Evolutionary conservation across 1,139 yeast genomes (phyloP), one percentile per base, ranked within the genome.

Genomic region (Meyerozyma sp.): DNA sequence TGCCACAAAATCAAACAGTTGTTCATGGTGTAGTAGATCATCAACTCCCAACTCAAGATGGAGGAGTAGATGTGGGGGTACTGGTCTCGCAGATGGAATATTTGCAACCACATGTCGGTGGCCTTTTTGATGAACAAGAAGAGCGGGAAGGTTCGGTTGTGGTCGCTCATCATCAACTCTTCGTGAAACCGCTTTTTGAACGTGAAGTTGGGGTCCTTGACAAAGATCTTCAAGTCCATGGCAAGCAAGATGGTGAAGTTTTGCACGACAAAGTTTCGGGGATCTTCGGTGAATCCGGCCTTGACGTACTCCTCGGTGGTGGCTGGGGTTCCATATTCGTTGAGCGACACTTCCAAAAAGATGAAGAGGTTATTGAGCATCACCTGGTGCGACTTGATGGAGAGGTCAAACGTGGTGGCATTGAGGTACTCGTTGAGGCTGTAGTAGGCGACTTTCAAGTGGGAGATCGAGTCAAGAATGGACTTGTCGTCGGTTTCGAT

Each of bases 1-100:
- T 76, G 79, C 95, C 95, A 87, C 42, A 84, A 66, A 39, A 77
- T 71, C 52, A 85, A 67, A 51, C 83, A 74, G 51, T 77, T 77
- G 42, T 73, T 66, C 70, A 82, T 73, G 32, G 83, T 73, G 39
- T 70, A 66, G 55, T 76, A 78, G 49, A 79, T 81, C 61, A 83
- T 63, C 32, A 76, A 57, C 44, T 74, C 81, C 77, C 85, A 79
- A 42, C 75, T 69, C 51, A 79, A 73, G 41, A 80, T 67, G 18
- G 75, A 66, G 16, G 68, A 66, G 42, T 68, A 65, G 42, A 81
- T 65, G 40, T 57, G 58, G 4, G 78, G 72, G 53, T 63, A 70
- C 18, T 50, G 47, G 5, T 55, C 52, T 16, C 53, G 56, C 23
- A 66, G 56, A 44, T 68, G 70, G 52, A 78, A 74, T 14, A 69